Evolutionary conservation across 352 stramenopile species (phyloP), one percentile per base, ranked within the genome.

Genomic region (Phytophthora hybrid): DNA sequence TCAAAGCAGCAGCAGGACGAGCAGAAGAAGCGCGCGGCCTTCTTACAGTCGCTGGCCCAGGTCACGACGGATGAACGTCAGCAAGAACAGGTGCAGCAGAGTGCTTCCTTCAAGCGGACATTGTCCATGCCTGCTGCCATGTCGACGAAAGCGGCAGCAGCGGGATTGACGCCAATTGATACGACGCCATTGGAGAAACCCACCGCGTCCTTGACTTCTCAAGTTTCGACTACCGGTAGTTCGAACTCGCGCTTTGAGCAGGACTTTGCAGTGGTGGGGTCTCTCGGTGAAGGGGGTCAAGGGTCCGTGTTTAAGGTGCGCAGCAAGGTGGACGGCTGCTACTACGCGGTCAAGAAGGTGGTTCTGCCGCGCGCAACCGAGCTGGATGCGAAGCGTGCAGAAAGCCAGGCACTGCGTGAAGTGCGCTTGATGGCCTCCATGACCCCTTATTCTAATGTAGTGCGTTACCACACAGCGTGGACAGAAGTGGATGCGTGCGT

Each of bases 311-410:
- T 84, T 64, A 93, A 96, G 64, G 87, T 91, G 31, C 82, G 84
- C 23, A 93, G 84, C 76, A 85, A 85, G 32, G 75, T 92, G 1
- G 89, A 96, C 29, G 85, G 86, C 1, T 89, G 85, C 51, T 81
- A 82, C 9, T 96, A 93, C 62, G 89, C 89, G 6, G 76, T 96
- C 63, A 96, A 96, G 76, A 91, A 93, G 57, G 87, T 96, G 3
- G 63, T 78, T 39, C 66, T 95, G 14, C 79, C 82, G 31, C 75
- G 69, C 7, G 80, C 74, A 5, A 76, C 86, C 0, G 78, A 84
- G 31, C 53, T 80, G 23, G 75, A 90, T 71, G 76, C 74, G 11
- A 68, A 69, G 11, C 73, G 74, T 19, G 78, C 88, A 14, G 81
- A 88, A 74, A 78, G 61, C 23, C 84, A 94, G 70, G 85, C 83